These are phyloP conservation scores for Yueomyces sp. DNA, from an alignment of 805 yeast genomes.

Conservation along the genomic window DNA sequence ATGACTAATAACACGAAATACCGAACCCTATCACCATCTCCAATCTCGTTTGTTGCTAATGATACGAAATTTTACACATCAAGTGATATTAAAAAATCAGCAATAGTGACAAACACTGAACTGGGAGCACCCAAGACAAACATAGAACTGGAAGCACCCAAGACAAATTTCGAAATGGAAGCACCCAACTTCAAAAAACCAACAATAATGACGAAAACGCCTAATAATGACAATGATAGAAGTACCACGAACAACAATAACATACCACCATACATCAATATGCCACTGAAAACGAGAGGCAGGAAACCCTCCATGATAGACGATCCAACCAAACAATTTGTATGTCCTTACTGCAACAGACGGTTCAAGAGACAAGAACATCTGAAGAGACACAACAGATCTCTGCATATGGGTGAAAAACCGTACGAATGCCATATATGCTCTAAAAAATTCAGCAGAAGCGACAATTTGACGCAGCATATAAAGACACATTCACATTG, in stretches of 20 bases:
- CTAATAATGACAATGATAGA: background rate
- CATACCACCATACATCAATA: background rate
- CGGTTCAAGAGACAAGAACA: constrained; percentile 67
- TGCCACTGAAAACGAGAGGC: constrained; percentile 39
- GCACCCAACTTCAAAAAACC: no score
- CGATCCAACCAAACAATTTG: constrained; percentile 43
- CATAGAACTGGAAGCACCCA: no score
- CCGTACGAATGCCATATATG: constrained; percentile 54
- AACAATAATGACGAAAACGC: no score
- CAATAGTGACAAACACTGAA: no score
- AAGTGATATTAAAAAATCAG: no score
- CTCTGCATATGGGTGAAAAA: constrained; percentile 60
- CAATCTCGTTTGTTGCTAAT: no score
- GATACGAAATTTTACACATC: no score
- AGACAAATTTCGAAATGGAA: no score
- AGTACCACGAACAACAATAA: background rate
- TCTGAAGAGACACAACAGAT: constrained; percentile 58
- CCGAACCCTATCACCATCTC: no score
- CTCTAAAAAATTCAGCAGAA: constrained; percentile 49
- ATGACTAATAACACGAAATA: no score
- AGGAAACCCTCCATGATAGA: constrained; percentile 50
- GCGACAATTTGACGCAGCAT: constrained; percentile 57
- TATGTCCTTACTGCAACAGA: constrained; percentile 52
- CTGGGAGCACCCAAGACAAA: no score
- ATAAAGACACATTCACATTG: constrained; percentile 36